Evolutionary conservation across 371 early-diverging fungal species (phyloP).

Genomic region (Mucor mucedo): DNA sequence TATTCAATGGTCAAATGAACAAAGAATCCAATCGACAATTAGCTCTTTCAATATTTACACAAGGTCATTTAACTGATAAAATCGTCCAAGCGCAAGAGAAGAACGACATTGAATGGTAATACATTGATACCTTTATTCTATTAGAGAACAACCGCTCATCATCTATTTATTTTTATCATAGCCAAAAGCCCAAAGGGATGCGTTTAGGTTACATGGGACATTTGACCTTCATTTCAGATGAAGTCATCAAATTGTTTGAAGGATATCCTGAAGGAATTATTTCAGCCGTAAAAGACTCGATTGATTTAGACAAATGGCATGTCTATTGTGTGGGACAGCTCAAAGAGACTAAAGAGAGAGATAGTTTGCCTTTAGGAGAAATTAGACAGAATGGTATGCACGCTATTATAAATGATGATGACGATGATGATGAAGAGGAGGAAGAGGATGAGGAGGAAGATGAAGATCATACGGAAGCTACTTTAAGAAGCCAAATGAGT

Average conservation of each 20-base stretch:
- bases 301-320: slow-evolving; percentile 85
- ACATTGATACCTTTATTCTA: background rate
- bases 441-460: slow-evolving; percentile 10
- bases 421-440: slow-evolving; percentile 2
- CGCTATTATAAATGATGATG: background rate
- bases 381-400: slow-evolving; percentile 43
- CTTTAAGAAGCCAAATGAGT: slow-evolving; percentile 6
- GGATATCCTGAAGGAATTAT: slow-evolving; percentile 63
- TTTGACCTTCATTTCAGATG: slow-evolving; percentile 94
- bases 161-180: slow-evolving; percentile 19
- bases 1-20: slow-evolving; percentile 83
- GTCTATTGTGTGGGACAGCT: slow-evolving; percentile 80
- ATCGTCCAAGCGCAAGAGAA: slow-evolving; percentile 46
- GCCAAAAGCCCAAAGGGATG: slow-evolving; percentile 82
- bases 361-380: slow-evolving; percentile 89
- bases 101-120: slow-evolving; percentile 47
- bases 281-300: slow-evolving; percentile 57
- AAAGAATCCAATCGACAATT: slow-evolving; percentile 69
- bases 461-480: background rate
- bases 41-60: slow-evolving; percentile 79
- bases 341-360: slow-evolving; percentile 86
- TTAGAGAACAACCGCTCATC: background rate
- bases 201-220: slow-evolving; percentile 98
- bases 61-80: slow-evolving; percentile 63
- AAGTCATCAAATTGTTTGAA: slow-evolving; percentile 87